Evolutionary conservation across 2,329 filamentous ascomycete species (phyloP).

Genomic region (Dothiorella sarmentorum): DNA sequence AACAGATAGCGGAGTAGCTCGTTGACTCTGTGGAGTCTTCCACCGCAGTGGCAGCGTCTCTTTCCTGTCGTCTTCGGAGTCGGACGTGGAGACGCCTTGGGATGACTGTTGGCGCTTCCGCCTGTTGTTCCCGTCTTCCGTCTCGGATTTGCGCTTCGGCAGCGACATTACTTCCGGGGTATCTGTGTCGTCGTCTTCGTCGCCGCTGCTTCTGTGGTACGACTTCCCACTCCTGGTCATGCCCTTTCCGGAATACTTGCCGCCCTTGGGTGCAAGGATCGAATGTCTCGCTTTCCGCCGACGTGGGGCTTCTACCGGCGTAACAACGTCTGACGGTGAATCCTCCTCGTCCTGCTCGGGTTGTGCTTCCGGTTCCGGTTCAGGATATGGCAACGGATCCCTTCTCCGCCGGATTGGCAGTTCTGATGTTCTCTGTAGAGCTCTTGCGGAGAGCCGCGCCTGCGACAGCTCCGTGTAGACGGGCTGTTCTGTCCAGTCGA

Average conservation of each 20-base stretch:
- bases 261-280: constrained; percentile 33
- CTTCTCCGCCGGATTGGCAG: constrained; percentile 31
- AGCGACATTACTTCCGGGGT: constrained; percentile 13
- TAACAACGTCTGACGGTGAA: constrained; percentile 22
- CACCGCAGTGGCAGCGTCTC: constrained; percentile 29
- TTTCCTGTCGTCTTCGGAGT: constrained; percentile 14
- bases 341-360: neutral
- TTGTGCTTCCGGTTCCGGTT: neutral
- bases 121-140: neutral
- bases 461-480: constrained; percentile 32
- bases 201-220: constrained; percentile 16
- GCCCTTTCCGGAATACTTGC: constrained; percentile 36
- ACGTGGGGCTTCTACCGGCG: constrained; percentile 18
- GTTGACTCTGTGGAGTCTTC: constrained; percentile 20
- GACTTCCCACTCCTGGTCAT: constrained; percentile 17
- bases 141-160: constrained; percentile 16
- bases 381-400: constrained; percentile 23
- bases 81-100: neutral
- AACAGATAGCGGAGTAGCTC: neutral
- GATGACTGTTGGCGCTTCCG: neutral
- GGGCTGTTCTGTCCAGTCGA: constrained; percentile 31
- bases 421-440: constrained; percentile 30
- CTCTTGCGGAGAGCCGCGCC: constrained; percentile 29
- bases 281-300: constrained; percentile 32
- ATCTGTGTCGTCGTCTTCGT: constrained; percentile 16